Evolutionary conservation across 352 stramenopile species (phyloP), one percentile per base, ranked within the genome.

Genomic region (Phytophthora pluvialis): DNA sequence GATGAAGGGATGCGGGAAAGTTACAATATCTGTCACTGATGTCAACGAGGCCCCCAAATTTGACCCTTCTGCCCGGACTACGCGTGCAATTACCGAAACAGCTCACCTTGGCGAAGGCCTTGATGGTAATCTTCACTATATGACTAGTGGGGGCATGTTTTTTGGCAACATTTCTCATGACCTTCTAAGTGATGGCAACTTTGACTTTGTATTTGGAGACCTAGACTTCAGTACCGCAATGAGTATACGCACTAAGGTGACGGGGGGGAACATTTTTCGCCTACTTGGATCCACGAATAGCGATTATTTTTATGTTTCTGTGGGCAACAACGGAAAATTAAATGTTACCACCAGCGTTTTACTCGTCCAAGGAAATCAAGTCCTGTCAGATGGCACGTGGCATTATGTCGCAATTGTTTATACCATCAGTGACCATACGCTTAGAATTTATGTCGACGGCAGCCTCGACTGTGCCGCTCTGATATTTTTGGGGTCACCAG

Each of bases 1-100:
- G 18, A 88, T 88, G 79, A 78, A 60, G n/a, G 70, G 69, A 7
- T 89, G 80, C 25, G 76, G 67, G 18, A 62, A 42, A 15, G 26
- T 89, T n/a, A 64, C 44, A 2, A 67, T 89, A 54, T 40, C 39
- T 9, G 63, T 89, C 6, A 16, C 48, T 5, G 68, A 89, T 43
- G 54, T 77, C 8, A 86, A 89, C 28, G 80, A 89, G 25, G 25
- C 73, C 0, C 80, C 67, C 0, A 49, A 35, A 35, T 74, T 74
- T 48, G 38, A 62, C 51, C 3, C 8, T 28, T 44, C 35, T 40
- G 52, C 49, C 11, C 26, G 35, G 21, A 60, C 12, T 25, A 33
- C 26, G 18, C 50, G 32, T 10, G 18, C 7, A 28, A 10, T 74
- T 5, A 36, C 29, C 1, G 67, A 74, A 26, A 12, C 25, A 25